phyloP scores from a whole-genome alignment of 352 stramenopile genomes.

The Aphanomyces stellatus region DNA sequence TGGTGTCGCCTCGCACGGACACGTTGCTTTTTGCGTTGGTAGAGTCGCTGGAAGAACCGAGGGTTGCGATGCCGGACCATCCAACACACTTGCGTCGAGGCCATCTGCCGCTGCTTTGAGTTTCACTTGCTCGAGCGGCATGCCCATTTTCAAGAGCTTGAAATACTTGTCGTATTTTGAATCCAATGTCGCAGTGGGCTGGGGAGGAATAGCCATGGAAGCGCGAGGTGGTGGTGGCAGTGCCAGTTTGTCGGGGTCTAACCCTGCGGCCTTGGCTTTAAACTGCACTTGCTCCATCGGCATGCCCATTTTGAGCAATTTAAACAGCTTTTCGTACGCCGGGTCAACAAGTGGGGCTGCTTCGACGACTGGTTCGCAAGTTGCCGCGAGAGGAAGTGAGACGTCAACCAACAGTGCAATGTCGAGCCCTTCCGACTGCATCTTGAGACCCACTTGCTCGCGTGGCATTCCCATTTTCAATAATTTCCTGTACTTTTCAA shows the following conservation, averaged over 20 bases:
- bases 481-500: slow-evolving; percentile 77
- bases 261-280: slow-evolving; percentile 62
- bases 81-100: slow-evolving; percentile 24
- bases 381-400: not conserved
- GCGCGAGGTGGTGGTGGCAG: not conserved
- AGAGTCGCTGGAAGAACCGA: too few species aligned
- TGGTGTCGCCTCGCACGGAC: too few species aligned
- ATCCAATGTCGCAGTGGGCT: slow-evolving; percentile 21
- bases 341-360: slow-evolving; percentile 34
- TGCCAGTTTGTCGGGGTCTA: slow-evolving; percentile 37
- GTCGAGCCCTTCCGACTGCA: slow-evolving; percentile 57
- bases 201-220: not conserved
- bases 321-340: slow-evolving; percentile 92
- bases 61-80: too few species aligned
- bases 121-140: slow-evolving; percentile 71
- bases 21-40: too few species aligned
- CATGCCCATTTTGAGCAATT: slow-evolving; percentile 88
- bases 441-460: slow-evolving; percentile 77
- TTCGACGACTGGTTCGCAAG: not conserved
- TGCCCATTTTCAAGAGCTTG: slow-evolving; percentile 80
- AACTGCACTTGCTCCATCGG: slow-evolving; percentile 83
- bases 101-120: slow-evolving; percentile 46
- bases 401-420: slow-evolving; percentile 38
- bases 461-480: slow-evolving; percentile 67
- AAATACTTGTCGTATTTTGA: slow-evolving; percentile 55